Evolutionary conservation across 345 rosid species (phyloP), one percentile per base, ranked within the genome.

Genomic region (Citrus inodora): DNA sequence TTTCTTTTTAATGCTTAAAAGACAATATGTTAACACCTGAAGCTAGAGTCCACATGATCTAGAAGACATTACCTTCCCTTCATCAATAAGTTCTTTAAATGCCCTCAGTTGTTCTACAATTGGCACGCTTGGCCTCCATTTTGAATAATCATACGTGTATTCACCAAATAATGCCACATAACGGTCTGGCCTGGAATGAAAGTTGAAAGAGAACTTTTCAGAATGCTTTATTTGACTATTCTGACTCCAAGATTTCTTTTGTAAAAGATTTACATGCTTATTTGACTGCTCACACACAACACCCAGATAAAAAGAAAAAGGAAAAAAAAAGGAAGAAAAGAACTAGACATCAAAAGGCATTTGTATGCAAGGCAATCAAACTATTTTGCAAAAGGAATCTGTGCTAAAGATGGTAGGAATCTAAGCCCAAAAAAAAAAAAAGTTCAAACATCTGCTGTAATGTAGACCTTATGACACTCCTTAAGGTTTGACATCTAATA

Each of bases 111-210:
- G 98, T 78, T 95, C 93, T 22, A 76, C 86, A 75, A 95, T 87
- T 60, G 98, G 94, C 74, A 87, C 86, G 78, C 98, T 88, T 27
- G 85, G 40, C 84, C 98, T 91, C 98, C 98, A 93, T 87, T 92
- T 93, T 64, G 89, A 84, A 66, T 83, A 76, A 78, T 95, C 91
- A 76, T 89, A 95, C 8, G 13, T 79, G 73, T 22, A 86, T 55
- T 88, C 97, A 72, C 98, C 98, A 76, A 93, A 95, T 75, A 95
- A 75, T 40, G 97, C 84, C n/a, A 89, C 98, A 85, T 95, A 93
- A 65, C 98, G 94, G 83, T 95, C 98, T 75, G 98, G 98, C 98
- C 98, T 95, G 92, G 77, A 79, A 79, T 78, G 73, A 73, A 77
- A 55, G 74, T 75, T 76, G 40, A 76, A 73, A 71, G 55, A 48